Evolutionary conservation across 2,329 filamentous ascomycete genomes (phyloP).

Genomic region (Colletotrichum ledebouriae): DNA sequence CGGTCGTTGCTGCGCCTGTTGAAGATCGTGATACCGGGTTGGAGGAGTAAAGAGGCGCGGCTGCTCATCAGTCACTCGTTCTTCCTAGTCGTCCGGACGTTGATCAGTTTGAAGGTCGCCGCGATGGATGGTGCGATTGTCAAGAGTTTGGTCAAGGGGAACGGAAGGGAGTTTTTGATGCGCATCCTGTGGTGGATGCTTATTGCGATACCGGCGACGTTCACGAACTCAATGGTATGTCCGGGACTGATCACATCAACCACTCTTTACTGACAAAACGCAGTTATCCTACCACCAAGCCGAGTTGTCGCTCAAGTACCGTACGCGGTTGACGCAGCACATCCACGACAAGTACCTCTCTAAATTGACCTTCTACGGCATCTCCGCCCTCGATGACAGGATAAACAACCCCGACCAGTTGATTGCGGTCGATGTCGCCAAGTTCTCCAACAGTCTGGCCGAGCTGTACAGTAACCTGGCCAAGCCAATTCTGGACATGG

Average conservation of each 20-base stretch:
- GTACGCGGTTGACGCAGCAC: slow-evolving; percentile 90
- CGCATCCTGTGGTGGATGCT: slow-evolving; percentile 98
- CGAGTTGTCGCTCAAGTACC: slow-evolving; percentile 91
- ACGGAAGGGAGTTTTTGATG: slow-evolving; percentile 88
- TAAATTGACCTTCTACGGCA: slow-evolving; percentile 98
- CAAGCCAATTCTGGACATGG: slow-evolving; percentile 94
- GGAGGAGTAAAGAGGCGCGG: slow-evolving; percentile 88
- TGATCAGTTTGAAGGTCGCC: slow-evolving; percentile 95
- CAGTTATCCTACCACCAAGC: slow-evolving; percentile 97
- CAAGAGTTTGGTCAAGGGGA: slow-evolving; percentile 91
- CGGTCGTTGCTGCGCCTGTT: slow-evolving; percentile 82
- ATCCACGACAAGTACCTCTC: slow-evolving; percentile 97
- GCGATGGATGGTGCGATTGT: slow-evolving; percentile 95
- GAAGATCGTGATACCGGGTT: slow-evolving; percentile 90
- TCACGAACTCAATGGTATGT: slow-evolving; percentile 97
- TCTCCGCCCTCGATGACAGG: slow-evolving; percentile 93
- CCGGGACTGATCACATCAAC: not conserved
- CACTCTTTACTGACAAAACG: slow-evolving; percentile 10
- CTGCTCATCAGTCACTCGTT: slow-evolving; percentile 91
- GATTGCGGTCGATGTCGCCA: slow-evolving; percentile 95
- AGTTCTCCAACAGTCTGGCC: slow-evolving; percentile 94
- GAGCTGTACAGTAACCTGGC: slow-evolving; percentile 97
- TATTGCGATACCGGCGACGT: slow-evolving; percentile 94
- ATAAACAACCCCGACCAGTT: slow-evolving; percentile 99
- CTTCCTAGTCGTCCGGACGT: slow-evolving; percentile 88